Base-by-base conservation (phyloP, 202 grass and related monocot genomes). In the Panicum hallii region DNA sequence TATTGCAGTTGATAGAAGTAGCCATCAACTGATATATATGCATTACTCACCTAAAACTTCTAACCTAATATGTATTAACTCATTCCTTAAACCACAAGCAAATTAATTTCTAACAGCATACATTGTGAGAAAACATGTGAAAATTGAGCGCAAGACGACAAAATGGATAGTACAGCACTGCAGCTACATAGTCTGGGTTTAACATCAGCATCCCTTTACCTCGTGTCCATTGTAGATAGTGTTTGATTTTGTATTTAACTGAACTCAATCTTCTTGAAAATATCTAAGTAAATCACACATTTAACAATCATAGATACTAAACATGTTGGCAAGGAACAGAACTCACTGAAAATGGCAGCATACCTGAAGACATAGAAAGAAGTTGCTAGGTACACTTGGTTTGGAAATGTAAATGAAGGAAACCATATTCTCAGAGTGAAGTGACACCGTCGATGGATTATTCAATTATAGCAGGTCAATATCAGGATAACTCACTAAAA, bases 311-410 rank as follows among this genome's bases (percentile, higher is more conserved):
- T 30, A 67, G 55, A 57, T 44, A 61, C 14, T 64, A 63, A 38
- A 67, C 8, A 70, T 75, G 26, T 13, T 56, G 36, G 69, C 47
- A 4, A 69, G 53, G 45, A 74, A 63, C 23, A 82, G 26, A 52
- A 70, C 75, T 45, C 15, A 70, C 7, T 40, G 54, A 58, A 84
- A 48, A 64, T 23, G 48, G 40, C 41, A 85, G 19, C 81, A 85
- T 88, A 88, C 76, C 81, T 88, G n/a, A 36, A 45, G 76, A 65
- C 26, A 87, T 80, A 70, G 69, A 84, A 65, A 87, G 44, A 49
- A 90, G 75, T 49, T 22, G 63, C 69, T 47, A 80, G 61, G 23
- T 47, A 64, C 70, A 32, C 54, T 80, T 64, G 30, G 48, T 50
- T 87, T 57, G 28, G 19, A 87, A 76, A 38, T 42, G 23, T 47